A percentile compares a stretch with the other conserved stretches of the same genome.
phyloP scores from a whole-genome alignment of 768 basidiomycete species.

The Agaricus subrufescens region DNA sequence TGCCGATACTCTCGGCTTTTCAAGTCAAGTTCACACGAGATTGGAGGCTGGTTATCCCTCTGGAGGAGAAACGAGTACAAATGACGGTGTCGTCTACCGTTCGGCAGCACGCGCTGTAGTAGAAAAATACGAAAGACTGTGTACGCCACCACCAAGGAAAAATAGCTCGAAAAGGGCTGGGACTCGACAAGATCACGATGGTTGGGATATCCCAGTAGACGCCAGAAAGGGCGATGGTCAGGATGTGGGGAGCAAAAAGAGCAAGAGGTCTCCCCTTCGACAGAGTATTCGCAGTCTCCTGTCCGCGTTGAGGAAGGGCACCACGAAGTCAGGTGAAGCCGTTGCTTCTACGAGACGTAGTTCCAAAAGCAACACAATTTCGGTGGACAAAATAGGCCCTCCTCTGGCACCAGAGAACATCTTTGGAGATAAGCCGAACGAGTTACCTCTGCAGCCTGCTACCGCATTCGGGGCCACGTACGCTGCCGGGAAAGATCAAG shows the following conservation, averaged over 20 bases:
- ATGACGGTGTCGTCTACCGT: background rate
- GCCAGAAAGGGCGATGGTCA: background rate
- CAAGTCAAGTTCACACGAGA: no score
- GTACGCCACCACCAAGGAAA: background rate
- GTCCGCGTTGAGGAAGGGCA: conserved; percentile 16
- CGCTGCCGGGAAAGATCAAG: background rate
- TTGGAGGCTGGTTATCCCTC: background rate
- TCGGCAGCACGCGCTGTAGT: background rate
- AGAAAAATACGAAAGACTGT: conserved; percentile 1
- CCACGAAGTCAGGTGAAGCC: conserved; percentile 6
- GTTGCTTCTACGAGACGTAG: background rate
- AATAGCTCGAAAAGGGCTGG: background rate
- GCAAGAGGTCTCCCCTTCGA: conserved; percentile 10
- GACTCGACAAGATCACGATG: background rate
- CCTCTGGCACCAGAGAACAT: background rate
- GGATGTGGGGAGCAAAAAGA: background rate
- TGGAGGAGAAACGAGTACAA: background rate
- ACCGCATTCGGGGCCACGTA: background rate
- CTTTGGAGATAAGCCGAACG: background rate
- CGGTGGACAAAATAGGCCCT: background rate
- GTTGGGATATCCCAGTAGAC: background rate
- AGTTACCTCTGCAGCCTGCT: background rate
- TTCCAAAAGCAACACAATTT: background rate
- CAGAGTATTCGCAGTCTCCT: conserved; percentile 13
- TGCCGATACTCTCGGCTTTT: background rate